These are phyloP conservation scores for Venturia aucupariae DNA, from an alignment of 2,329 filamentous ascomycete genomes.

Conservation along the genomic window DNA sequence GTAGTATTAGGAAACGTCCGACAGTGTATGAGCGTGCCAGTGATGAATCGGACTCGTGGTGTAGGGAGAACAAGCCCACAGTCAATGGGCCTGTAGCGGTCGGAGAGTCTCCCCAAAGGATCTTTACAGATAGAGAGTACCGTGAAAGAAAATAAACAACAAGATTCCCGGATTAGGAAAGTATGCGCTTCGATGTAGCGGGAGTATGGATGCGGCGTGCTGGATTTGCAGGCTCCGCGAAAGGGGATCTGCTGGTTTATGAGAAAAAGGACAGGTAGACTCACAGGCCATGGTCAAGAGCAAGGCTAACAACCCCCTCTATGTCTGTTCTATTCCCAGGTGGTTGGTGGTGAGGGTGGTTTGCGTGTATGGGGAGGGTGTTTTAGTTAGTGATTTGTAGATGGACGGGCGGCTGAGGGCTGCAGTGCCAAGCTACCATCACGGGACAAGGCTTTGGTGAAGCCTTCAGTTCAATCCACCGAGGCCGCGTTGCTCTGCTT, in stretches of 20 bases:
- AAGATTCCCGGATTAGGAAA: conserved; percentile 3
- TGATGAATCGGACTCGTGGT: conserved; percentile 18
- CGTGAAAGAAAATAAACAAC: neutral
- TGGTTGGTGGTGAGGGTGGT: conserved; percentile 11
- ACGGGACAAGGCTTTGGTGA: neutral
- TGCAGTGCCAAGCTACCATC: neutral
- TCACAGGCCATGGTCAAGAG: conserved; percentile 50
- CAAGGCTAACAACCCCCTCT: conserved; percentile 31
- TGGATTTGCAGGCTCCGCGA: conserved; percentile 19
- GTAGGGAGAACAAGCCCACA: neutral
- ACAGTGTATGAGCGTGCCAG: conserved; percentile 26
- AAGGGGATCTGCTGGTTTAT: neutral
- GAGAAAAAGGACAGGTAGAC: conserved; percentile 24
- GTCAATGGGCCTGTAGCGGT: conserved; percentile 2
- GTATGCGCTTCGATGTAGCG: conserved; percentile 23
- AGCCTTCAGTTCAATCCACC: too few species aligned
- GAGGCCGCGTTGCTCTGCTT: too few species aligned
- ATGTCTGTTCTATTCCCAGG: conserved; percentile 16
- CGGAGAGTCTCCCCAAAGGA: neutral
- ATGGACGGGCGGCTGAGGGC: neutral
- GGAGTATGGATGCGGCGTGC: conserved; percentile 27
- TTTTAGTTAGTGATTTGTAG: neutral
- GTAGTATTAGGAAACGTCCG: conserved; percentile 28
- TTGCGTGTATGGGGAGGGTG: neutral
- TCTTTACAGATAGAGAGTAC: neutral